Evolutionary conservation across 106 monocot species (phyloP).

Genomic region (Allium fistulosum): DNA sequence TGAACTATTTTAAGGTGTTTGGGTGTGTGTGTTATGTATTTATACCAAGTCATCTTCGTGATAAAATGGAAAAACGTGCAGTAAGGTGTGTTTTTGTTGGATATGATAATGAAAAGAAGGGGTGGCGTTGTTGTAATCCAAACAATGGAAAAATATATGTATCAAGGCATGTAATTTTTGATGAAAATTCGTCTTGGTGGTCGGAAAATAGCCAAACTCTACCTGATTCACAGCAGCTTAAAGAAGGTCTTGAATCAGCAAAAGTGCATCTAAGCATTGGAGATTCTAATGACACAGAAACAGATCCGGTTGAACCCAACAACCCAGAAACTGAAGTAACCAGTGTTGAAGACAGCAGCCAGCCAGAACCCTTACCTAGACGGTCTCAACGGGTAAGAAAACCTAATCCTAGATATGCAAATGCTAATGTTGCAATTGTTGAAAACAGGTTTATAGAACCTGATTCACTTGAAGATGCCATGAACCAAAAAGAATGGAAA

Average conservation of each 20-base stretch:
- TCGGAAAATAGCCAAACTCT: not conserved
- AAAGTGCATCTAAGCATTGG: not conserved
- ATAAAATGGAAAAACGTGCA: not conserved
- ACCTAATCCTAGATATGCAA: not conserved
- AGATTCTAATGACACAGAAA: not conserved
- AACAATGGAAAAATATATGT: not conserved
- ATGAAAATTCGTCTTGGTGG: conserved; percentile 9
- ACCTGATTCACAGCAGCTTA: not conserved
- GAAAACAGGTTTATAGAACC: not conserved
- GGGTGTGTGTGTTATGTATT: conserved; percentile 2
- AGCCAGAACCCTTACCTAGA: not conserved
- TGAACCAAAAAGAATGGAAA: not conserved
- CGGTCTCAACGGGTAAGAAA: not conserved
- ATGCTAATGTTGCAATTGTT: not conserved
- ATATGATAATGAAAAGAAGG: conserved; percentile 2
- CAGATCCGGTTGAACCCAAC: not conserved
- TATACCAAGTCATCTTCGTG: not conserved
- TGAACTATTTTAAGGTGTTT: not conserved
- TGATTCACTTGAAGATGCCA: not conserved
- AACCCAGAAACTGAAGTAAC: no score
- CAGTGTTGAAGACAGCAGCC: no score
- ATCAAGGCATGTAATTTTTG: not conserved
- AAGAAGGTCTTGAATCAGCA: not conserved
- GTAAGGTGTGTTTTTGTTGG: conserved; percentile 5
- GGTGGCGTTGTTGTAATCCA: conserved; percentile 8